Conservation (phyloP, 2,329 filamentous ascomycete genomes). For the Trichophyton verrucosum region DNA sequence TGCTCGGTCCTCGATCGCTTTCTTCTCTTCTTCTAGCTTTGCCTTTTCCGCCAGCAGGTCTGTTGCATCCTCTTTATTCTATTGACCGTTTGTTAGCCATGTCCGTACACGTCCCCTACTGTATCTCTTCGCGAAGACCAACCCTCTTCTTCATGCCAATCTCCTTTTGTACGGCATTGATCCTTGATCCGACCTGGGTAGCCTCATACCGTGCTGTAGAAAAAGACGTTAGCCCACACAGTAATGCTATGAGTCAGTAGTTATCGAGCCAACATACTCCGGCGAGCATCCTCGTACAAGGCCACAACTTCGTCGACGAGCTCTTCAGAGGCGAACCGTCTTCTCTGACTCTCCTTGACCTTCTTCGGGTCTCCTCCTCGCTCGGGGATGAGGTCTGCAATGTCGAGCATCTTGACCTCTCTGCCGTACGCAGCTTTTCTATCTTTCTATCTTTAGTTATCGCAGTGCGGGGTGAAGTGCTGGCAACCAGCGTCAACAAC, state of each 20-base stretch:
- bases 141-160: conserved; percentile 88
- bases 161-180: conserved; percentile 81
- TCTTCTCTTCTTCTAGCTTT: conserved; percentile 69
- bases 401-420: conserved; percentile 53
- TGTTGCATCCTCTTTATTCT: conserved; percentile 76
- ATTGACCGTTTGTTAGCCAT: background rate
- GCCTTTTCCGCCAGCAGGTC: conserved; percentile 68
- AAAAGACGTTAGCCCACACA: conserved; percentile 3
- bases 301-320: conserved; percentile 82
- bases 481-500: background rate
- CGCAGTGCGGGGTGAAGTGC: background rate
- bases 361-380: conserved; percentile 82
- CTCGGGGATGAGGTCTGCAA: conserved; percentile 68
- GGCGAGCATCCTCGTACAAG: conserved; percentile 73
- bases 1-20: conserved; percentile 61
- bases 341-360: conserved; percentile 83
- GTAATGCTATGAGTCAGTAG: background rate
- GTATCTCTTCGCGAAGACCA: conserved; percentile 8
- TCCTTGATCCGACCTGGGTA: conserved; percentile 67
- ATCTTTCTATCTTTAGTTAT: background rate
- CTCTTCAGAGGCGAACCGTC: conserved; percentile 66
- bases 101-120: background rate
- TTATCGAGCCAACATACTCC: conserved; percentile 39
- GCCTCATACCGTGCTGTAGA: conserved; percentile 56
- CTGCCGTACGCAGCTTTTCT: background rate